Percentiles rank a stretch among this genome's conserved stretches.
Evolutionary conservation across 306 rosid genomes (phyloP).

Genomic region (Cicer chorassanicum): DNA sequence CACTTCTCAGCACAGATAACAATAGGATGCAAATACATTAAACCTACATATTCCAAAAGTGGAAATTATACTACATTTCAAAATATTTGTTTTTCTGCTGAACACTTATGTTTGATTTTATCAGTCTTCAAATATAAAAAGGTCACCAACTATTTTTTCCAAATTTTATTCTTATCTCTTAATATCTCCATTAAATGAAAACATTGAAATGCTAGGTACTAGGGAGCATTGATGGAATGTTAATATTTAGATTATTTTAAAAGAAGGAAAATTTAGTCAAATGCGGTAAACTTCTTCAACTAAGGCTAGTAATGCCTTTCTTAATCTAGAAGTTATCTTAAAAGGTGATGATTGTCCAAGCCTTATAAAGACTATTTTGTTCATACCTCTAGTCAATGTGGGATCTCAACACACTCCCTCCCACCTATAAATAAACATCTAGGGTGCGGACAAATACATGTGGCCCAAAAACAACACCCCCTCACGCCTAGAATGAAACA

Average conservation of each 20-base stretch:
- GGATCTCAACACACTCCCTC: not conserved
- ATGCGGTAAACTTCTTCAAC: not conserved
- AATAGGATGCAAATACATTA: not conserved
- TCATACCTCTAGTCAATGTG: not conserved
- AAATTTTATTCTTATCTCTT: not conserved
- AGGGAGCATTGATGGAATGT: not conserved
- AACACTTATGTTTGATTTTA: conserved; percentile 2
- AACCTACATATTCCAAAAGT: conserved; percentile 4
- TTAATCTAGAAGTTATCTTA: not conserved
- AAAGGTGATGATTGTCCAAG: not conserved
- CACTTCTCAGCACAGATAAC: not conserved
- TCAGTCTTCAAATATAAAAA: not conserved
- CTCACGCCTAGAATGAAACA: not conserved
- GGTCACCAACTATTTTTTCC: not conserved
- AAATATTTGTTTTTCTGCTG: not conserved
- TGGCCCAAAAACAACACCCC: not conserved
- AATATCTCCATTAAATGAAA: conserved; percentile 3
- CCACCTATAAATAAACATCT: not conserved
- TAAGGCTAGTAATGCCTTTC: not conserved
- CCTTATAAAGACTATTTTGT: not conserved
- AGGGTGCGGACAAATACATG: not conserved
- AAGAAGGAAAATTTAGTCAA: conserved; percentile 5
- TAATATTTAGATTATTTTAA: not conserved
- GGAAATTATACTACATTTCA: conserved; percentile 7
- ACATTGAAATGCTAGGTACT: not conserved